Evolutionary conservation across 2,329 filamentous ascomycete species (phyloP), one percentile per base, ranked within the genome.

Genomic region (Keithomyces neogunnii): DNA sequence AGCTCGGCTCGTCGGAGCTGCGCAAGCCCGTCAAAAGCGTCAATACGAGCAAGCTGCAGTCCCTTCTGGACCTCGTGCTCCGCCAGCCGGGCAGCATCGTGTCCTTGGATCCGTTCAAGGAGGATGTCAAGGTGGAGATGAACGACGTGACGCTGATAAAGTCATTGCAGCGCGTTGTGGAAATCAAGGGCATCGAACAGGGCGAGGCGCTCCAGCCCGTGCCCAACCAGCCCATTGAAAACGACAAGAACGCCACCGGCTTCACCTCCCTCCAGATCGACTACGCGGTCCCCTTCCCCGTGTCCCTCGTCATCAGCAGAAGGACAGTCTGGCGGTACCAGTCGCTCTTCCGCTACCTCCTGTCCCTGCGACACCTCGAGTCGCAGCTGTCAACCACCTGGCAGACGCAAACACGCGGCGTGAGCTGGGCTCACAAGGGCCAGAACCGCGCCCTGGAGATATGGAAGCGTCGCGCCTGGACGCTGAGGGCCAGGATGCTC

Each of bases 261-360:
- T 96, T 93, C 63, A 93, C 92, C 50, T 93, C 92, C 0, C 75
- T 99, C 28, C 91, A 96, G 60, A 84, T 99, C 33, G 92, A 99
- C 70, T 97, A 96, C 64, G 80, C 84, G 0, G 90, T 99, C 30
- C 93, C 93, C 0, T 99, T 99, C 62, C 93, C 93, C 3, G 82
- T 99, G 3, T 96, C 91, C 0, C 80, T 99, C 3, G 93, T 99
- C 47, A 92, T 99, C 61, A 95, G 89, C 64, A 84, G 93, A 58
- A 96, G 96, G 66, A 99, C 93, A 0, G 82, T 99, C n/a, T 92
- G 93, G 69, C 84, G 93, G 49, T 99, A 99, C 65, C 93, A 99
- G 68, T 83, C 95, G 1, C 81, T 99, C 26, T 99, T 99, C 70
- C 88, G 93, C 35, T 96, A 97, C 66, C 80, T 97, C 3, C 75